These are phyloP conservation scores for Suaeda aralocaspica DNA, from an alignment of 148 eudicot genomes.

Conservation along the genomic window DNA sequence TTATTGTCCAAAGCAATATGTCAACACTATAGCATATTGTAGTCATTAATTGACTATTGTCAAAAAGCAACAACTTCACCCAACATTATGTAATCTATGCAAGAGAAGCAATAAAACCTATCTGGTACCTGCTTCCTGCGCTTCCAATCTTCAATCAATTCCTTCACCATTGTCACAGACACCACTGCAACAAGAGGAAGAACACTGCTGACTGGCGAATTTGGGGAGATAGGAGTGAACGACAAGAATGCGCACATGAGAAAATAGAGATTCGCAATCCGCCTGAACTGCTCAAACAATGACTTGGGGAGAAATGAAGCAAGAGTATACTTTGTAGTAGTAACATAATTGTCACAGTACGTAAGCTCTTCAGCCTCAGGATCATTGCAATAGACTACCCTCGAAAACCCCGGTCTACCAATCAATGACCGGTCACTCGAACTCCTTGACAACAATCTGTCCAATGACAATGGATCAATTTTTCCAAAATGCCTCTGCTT, in stretches of 20 bases:
- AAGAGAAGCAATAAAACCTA: not conserved
- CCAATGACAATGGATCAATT: constrained; percentile 23
- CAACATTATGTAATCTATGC: not conserved
- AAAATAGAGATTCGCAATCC: constrained; percentile 71
- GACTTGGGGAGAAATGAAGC: constrained; percentile 64
- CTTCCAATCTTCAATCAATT: constrained; percentile 60
- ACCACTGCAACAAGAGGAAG: constrained; percentile 62
- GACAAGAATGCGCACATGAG: constrained; percentile 54
- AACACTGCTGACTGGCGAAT: constrained; percentile 49
- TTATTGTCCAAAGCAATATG: not conserved
- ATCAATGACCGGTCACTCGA: constrained; percentile 32
- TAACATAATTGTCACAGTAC: constrained; percentile 46
- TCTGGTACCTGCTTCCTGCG: constrained; percentile 39
- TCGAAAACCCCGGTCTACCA: constrained; percentile 53
- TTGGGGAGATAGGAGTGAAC: constrained; percentile 55
- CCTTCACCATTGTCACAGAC: constrained; percentile 63
- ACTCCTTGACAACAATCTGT: constrained; percentile 22
- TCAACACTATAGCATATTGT: not conserved
- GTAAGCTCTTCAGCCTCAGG: constrained; percentile 37
- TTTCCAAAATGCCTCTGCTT: constrained; percentile 33
- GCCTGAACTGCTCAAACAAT: constrained; percentile 70
- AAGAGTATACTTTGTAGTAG: constrained; percentile 52
- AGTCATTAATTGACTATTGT: too few relatives aligned
- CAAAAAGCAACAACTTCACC: not conserved
- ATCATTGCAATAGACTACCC: constrained; percentile 54